Percentiles rank a stretch among this genome's conserved stretches.
These are phyloP conservation scores for Neurospora intermedia DNA, from an alignment of 495 filamentous ascomycete genomes.

Conservation along the genomic window DNA sequence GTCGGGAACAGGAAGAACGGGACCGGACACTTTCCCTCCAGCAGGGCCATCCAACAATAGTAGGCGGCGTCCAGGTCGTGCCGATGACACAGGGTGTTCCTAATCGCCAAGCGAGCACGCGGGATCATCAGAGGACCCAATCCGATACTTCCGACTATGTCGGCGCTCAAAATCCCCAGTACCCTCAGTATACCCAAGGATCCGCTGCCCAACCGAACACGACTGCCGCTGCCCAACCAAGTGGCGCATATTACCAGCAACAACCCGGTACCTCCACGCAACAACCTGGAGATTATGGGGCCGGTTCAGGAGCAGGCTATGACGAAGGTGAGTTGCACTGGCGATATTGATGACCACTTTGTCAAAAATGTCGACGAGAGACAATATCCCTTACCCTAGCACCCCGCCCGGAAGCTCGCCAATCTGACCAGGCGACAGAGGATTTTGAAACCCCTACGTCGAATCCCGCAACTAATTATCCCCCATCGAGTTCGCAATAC, in stretches of 20 bases:
- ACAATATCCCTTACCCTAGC: slow-evolving; percentile 33
- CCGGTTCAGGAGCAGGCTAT: slow-evolving; percentile 41
- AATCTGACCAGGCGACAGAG: slow-evolving; percentile 36
- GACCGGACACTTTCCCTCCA: slow-evolving; percentile 76
- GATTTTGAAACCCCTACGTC: slow-evolving; percentile 37
- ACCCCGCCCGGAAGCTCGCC: slow-evolving; percentile 19
- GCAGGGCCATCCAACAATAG: slow-evolving; percentile 76
- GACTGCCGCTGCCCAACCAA: slow-evolving; percentile 11
- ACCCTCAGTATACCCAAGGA: slow-evolving; percentile 29
- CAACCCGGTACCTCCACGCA: slow-evolving; percentile 11
- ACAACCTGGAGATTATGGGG: slow-evolving; percentile 22
- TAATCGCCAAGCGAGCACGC: slow-evolving; percentile 49
- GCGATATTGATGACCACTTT: slow-evolving; percentile 38
- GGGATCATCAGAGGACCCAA: slow-evolving; percentile 26
- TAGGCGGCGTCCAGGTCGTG: slow-evolving; percentile 93
- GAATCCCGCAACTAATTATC: slow-evolving; percentile 24
- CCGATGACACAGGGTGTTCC: slow-evolving; percentile 76
- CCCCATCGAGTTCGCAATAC: slow-evolving; percentile 26
- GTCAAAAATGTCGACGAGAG: slow-evolving; percentile 35
- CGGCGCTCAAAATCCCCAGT: slow-evolving; percentile 22
- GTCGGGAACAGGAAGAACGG: slow-evolving; percentile 90
- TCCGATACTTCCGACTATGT: slow-evolving; percentile 29
- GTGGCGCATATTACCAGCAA: slow-evolving; percentile 19
- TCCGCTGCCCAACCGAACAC: slow-evolving; percentile 24
- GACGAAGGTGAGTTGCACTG: slow-evolving; percentile 48